These are phyloP conservation scores for Boletus eberwhitei DNA, from an alignment of 768 basidiomycete species.

Conservation along the genomic window DNA sequence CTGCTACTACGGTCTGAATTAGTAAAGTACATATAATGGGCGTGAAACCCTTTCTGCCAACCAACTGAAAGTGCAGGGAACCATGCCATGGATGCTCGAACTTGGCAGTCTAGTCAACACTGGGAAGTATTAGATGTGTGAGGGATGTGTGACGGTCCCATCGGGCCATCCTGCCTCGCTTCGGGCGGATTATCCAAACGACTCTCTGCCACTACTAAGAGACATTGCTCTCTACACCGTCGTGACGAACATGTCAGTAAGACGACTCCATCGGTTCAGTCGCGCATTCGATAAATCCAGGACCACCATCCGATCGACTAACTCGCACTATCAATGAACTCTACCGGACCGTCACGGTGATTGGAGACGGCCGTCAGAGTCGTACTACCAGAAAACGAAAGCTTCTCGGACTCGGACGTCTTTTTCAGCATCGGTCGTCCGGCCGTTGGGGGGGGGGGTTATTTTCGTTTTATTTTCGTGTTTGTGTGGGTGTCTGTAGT, in stretches of 20 bases:
- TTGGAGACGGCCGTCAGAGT: no score
- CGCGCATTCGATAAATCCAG: not conserved
- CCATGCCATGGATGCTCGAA: not conserved
- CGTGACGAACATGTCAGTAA: not conserved
- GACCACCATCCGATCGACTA: not conserved
- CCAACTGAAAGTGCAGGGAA: not conserved
- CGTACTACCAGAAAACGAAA: no score
- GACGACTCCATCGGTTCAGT: not conserved
- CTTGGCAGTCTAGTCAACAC: not conserved
- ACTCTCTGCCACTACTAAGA: no score
- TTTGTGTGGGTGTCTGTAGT: no score
- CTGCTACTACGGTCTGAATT: not conserved
- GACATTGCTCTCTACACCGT: no score
- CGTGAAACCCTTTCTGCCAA: not conserved
- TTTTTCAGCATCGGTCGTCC: no score
- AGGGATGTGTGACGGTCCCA: not conserved
- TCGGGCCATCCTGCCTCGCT: no score
- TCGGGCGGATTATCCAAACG: no score
- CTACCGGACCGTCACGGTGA: not conserved
- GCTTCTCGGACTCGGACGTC: no score
- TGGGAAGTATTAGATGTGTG: not conserved
- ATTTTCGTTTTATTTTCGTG: no score
- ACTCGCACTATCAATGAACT: not conserved
- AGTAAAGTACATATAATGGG: conserved; percentile 1
- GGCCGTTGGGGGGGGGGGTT: no score